Base-by-base conservation (phyloP, 2,329 filamentous ascomycete genomes). In the Mycocentrospora acerina region DNA sequence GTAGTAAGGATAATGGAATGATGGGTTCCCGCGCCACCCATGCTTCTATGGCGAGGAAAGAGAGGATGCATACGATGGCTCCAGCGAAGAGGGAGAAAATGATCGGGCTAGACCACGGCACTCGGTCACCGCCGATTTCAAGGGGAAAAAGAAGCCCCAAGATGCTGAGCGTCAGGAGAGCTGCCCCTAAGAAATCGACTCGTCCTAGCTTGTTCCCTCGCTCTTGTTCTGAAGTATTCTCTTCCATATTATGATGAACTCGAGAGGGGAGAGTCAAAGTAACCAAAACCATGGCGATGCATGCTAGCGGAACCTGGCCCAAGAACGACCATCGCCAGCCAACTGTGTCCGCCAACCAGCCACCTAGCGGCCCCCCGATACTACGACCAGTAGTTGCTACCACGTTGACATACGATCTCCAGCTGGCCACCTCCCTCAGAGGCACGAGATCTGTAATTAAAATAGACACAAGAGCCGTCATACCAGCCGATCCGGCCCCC, bases 241-340 rank as follows among this genome's bases (percentile, higher is more conserved):
- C 40, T n/a, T 36, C 36, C 1, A 35, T 13, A 9, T 37, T 13
- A 3, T 38, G 15, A 2, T 36, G 25, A 3, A 37, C 13, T 12
- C 36, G 46, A 10, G 42, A 15, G 1, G 57, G 57, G 18, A 64
- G 32, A 4, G 49, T 51, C 2, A 53, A 24, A 13, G 66, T 55
- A 1, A 79, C 72, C 3, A 80, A 66, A 1, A 72, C 11, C 7
- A 76, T 71, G 9, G 79, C 78, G 2, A 78, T 15, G 0, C 74
- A 39, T 12, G 79, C 73, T n/a, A 80, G 64, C 0, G 80, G 81
- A 1, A 74, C 69, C 60, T 84, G 81, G 4, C 74, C 72, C 1
- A 78, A 54, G 50, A 84, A 84, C 0, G 78, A 79, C 81, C 81
- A 83, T 61, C 83, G 69, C 83, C 82, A 86, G 12, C 82, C 82